Evolutionary conservation across 768 basidiomycete genomes (phyloP).

Genomic region (Suillus occidentalis): DNA sequence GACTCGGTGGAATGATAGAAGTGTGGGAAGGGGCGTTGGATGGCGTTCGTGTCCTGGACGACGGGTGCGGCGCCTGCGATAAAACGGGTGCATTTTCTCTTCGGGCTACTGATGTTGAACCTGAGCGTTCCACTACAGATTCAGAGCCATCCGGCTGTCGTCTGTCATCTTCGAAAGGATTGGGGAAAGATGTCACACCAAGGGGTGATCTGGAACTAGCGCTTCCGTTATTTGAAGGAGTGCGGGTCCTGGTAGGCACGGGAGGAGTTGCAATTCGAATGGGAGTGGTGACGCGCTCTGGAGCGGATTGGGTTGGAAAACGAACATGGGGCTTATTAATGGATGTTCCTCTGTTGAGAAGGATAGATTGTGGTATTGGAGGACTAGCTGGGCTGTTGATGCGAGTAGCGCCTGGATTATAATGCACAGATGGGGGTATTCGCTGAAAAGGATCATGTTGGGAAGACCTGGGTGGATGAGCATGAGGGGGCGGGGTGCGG

Average conservation of each 20-base stretch:
- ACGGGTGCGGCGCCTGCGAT: conserved; percentile 8
- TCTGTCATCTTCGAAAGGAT: conserved; percentile 12
- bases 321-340: conserved; percentile 4
- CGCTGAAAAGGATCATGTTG: conserved; percentile 29
- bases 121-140: conserved; percentile 14
- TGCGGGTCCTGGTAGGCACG: conserved; percentile 18
- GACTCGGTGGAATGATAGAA: conserved; percentile 13
- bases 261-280: conserved; percentile 17
- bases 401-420: neutral
- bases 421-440: conserved; percentile 24
- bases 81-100: conserved; percentile 14
- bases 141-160: conserved; percentile 3
- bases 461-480: conserved; percentile 14
- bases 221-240: conserved; percentile 20
- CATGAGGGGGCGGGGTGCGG: conserved; percentile 12
- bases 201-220: conserved; percentile 10
- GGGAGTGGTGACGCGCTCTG: conserved; percentile 19
- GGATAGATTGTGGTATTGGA: conserved; percentile 1
- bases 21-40: neutral
- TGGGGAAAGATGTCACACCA: conserved; percentile 12
- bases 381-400: neutral
- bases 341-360: conserved; percentile 11
- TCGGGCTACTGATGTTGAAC: conserved; percentile 15
- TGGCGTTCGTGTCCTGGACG: conserved; percentile 8
- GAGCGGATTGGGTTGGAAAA: conserved; percentile 11